Evolutionary conservation across 2,329 filamentous ascomycete genomes (phyloP).

Genomic region (Paecilomyces sp.): DNA sequence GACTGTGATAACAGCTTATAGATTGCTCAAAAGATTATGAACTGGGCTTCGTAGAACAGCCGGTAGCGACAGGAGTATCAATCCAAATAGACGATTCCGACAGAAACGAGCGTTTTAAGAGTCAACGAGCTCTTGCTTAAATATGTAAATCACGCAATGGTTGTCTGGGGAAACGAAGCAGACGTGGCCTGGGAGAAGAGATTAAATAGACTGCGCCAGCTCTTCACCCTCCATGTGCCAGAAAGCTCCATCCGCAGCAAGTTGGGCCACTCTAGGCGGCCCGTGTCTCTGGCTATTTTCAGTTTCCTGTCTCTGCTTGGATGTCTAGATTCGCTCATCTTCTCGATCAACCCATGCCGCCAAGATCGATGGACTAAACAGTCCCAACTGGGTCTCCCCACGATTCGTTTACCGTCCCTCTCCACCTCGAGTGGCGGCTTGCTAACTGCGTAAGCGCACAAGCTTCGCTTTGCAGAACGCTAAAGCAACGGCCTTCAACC

Average conservation of each 20-base stretch:
- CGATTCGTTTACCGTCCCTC: background rate
- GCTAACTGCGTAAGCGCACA: background rate
- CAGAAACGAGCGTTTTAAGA: background rate
- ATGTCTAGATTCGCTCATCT: background rate
- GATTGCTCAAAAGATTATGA: background rate
- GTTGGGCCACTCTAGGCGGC: background rate
- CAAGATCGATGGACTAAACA: background rate
- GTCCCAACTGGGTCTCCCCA: background rate
- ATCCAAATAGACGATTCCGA: background rate
- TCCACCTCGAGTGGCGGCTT: background rate
- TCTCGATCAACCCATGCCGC: background rate
- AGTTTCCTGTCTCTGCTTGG: background rate
- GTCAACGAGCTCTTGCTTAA: background rate
- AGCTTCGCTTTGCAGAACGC: background rate
- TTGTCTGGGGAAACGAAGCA: conserved; percentile 1
- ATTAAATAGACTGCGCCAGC: background rate
- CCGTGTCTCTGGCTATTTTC: background rate
- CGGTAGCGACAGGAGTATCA: background rate
- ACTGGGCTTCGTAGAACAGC: background rate
- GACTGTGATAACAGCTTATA: background rate
- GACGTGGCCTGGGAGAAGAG: background rate
- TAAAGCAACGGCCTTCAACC: background rate
- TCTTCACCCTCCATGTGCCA: background rate
- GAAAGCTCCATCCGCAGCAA: background rate
- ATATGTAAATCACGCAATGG: background rate